Conservation (phyloP, 192 early-diverging fungal species). For the Jimgerdemannia flammicorona region DNA sequence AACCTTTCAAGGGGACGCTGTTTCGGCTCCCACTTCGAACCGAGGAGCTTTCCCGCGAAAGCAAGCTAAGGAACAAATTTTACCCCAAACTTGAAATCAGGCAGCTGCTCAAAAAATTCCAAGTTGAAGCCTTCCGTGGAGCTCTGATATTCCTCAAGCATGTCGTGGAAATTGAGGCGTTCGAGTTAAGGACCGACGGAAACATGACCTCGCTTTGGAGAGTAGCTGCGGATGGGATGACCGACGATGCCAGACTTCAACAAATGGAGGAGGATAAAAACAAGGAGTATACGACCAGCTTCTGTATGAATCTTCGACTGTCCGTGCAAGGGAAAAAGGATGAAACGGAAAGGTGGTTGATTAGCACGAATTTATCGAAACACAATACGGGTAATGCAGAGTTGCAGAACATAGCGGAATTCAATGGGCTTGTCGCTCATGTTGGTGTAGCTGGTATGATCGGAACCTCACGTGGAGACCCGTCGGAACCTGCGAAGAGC, state of each 20-base stretch:
- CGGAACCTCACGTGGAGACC: background rate
- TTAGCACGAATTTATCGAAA: background rate
- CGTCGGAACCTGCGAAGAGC: background rate
- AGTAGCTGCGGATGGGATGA: background rate
- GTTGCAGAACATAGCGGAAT: background rate
- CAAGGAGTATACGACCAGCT: background rate
- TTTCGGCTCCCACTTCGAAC: constrained; percentile 24
- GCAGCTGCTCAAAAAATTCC: background rate
- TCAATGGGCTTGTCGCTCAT: background rate
- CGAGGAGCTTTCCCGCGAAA: background rate
- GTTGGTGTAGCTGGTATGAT: background rate
- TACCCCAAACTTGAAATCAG: background rate
- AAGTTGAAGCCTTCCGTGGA: background rate
- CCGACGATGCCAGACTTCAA: background rate
- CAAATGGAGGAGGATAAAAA: background rate
- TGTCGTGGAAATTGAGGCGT: constrained; percentile 2
- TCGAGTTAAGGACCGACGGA: background rate
- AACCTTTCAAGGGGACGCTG: constrained; percentile 20
- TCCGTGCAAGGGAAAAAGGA: background rate
- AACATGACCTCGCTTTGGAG: background rate
- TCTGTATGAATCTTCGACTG: background rate
- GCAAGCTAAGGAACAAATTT: background rate
- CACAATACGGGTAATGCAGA: background rate
- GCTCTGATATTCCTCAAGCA: constrained; percentile 4
- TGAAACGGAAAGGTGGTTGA: background rate